Evolutionary conservation across 1,284 basidiomycete species (phyloP), one percentile per base, ranked within the genome.

Genomic region (Cutaneotrichosporon mucoides): DNA sequence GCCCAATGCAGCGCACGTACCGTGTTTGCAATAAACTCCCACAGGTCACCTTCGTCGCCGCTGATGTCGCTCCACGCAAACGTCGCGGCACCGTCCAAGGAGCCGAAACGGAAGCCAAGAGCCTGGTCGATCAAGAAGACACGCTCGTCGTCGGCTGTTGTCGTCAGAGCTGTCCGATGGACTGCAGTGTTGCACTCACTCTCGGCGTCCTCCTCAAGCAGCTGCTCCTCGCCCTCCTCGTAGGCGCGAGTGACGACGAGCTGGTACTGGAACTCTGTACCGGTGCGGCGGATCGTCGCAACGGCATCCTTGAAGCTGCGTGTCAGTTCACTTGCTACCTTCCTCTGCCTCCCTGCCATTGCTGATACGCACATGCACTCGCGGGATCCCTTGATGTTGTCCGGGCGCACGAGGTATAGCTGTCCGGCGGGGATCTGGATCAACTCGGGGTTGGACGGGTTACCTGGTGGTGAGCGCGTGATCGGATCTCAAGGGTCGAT

Each of bases 181-280:
- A 24, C 24, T 24, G 24, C 24, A 24, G 24, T 24, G 24, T 8
- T 40, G 13, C 10, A 82, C 89, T 73, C 75, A 93, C 91, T 91
- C 80, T 98, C 95, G 44, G 93, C 92, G 75, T 96, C 92, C 68
- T 97, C 93, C 66, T 95, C 92, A 11, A 97, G 80, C 37, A 96
- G 78, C 70, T 94, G 89, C 74, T 96, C 90, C 73, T 97, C 94
- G 9, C 92, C 94, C 63, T 97, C 92, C 67, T 96, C 92, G 72
- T 90, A 97, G 0, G 95, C 92, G 63, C 93, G 84, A 11, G 93
- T 96, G 57, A 97, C 86, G 7, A 97, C 94, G n/a, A 99, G 84
- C 78, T 98, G 89, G 73, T 95, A 99, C 72, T 95, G 87, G 79
- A 88, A 88, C 56, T 93, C 90, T 56, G 90, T 78, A 0, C 88